Conservation (phyloP, 179 eudicot species). For the Actinidia polygama region DNA sequence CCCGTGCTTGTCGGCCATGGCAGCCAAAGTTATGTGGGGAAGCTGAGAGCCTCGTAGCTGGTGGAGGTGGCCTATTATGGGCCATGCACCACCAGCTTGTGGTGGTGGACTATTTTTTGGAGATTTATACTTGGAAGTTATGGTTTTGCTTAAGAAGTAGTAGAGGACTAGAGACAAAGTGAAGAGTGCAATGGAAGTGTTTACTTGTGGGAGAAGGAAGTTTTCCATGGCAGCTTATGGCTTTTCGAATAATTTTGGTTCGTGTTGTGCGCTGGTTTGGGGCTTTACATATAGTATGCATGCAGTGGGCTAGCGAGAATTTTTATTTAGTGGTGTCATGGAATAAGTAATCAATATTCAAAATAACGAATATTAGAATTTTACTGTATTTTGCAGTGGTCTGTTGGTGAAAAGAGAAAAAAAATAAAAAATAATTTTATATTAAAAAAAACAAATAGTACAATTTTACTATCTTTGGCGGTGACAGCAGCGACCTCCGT, state of each 20-base stretch:
- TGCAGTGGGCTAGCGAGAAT: no score
- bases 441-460: no score
- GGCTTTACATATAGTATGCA: background rate
- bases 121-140: background rate
- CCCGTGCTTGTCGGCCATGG: slow-evolving; percentile 31
- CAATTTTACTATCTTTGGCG: no score
- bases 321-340: no score
- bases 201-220: background rate
- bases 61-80: slow-evolving; percentile 35
- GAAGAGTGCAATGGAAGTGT: background rate
- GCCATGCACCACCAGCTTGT: slow-evolving; percentile 31
- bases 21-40: slow-evolving; percentile 25
- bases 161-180: background rate
- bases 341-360: no score
- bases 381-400: no score
- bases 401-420: no score
- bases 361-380: no score
- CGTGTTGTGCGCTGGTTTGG: background rate
- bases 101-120: slow-evolving; percentile 15
- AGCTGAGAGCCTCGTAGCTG: slow-evolving; percentile 8
- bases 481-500: no score
- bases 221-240: slow-evolving; percentile 11
- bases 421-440: no score
- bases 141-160: background rate
- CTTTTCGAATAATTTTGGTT: no score